These are phyloP conservation scores for Aspergillus calidoustus DNA, from an alignment of 2,329 filamentous ascomycete species.

Conservation along the genomic window DNA sequence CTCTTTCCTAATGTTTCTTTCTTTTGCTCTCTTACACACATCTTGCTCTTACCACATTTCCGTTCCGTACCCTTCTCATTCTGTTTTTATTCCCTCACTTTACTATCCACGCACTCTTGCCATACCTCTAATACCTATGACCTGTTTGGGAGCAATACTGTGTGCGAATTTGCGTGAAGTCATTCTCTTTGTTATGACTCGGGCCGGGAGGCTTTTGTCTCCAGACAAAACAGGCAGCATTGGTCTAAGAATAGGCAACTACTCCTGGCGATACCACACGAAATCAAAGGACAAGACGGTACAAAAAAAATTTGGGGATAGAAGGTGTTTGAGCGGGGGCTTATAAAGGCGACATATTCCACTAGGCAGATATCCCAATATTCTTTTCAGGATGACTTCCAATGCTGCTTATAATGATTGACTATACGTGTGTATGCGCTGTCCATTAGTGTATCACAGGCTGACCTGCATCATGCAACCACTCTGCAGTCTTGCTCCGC, in stretches of 20 bases:
- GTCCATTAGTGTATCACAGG: background rate
- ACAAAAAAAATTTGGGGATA: slow-evolving; percentile 9
- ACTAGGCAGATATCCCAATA: slow-evolving; percentile 15
- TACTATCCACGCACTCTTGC: slow-evolving; percentile 1
- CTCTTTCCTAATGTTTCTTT: slow-evolving; percentile 11
- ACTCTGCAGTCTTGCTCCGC: slow-evolving; percentile 2
- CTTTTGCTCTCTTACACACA: background rate
- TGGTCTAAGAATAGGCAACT: background rate
- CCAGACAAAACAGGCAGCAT: background rate
- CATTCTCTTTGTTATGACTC: background rate
- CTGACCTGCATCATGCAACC: background rate
- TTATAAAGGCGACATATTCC: slow-evolving; percentile 10
- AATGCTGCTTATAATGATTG: background rate
- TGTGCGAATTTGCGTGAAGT: slow-evolving; percentile 7
- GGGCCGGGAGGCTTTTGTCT: background rate
- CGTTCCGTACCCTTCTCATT: slow-evolving; percentile 8
- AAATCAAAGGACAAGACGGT: background rate
- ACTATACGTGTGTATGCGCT: slow-evolving; percentile 3
- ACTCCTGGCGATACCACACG: background rate
- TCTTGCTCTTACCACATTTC: slow-evolving; percentile 20
- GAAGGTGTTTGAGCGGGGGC: slow-evolving; percentile 10
- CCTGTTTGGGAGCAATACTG: slow-evolving; percentile 13
- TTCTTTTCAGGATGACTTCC: slow-evolving; percentile 8
- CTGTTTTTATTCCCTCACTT: slow-evolving; percentile 14
- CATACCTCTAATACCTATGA: slow-evolving; percentile 25